These are phyloP conservation scores for Populus hybrid DNA, from an alignment of 441 rosid species.

Conservation along the genomic window DNA sequence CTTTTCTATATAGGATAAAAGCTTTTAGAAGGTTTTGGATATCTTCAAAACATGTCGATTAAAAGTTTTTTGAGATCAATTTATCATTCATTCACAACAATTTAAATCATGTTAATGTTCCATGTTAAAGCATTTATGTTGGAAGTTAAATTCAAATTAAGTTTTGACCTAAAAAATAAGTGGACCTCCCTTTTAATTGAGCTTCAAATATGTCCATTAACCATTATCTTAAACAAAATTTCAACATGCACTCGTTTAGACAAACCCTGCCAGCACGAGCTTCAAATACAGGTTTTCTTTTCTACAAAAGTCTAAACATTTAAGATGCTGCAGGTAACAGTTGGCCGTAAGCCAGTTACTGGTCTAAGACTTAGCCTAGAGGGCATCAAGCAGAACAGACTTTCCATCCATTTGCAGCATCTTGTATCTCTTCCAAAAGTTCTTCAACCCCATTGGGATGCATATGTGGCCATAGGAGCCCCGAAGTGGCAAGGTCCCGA, in stretches of 20 bases:
- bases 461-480: constrained; percentile 64
- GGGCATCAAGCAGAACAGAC: constrained; percentile 58
- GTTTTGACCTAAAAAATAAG: too few relatives aligned
- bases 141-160: too few relatives aligned
- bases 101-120: too few relatives aligned
- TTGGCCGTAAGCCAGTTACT: constrained; percentile 72
- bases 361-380: constrained; percentile 56
- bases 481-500: constrained; percentile 81
- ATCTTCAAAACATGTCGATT: too few relatives aligned
- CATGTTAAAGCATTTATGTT: too few relatives aligned
- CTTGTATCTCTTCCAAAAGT: constrained; percentile 66
- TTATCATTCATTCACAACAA: too few relatives aligned
- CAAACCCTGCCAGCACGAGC: neutral
- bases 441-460: constrained; percentile 64
- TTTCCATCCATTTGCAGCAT: constrained; percentile 57
- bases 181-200: too few relatives aligned
- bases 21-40: too few relatives aligned
- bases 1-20: too few relatives aligned
- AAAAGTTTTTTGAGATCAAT: too few relatives aligned
- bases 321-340: constrained; percentile 45
- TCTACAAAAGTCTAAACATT: constrained; percentile 5
- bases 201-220: too few relatives aligned
- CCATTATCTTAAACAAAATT: too few relatives aligned
- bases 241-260: neutral
- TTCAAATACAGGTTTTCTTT: neutral